Base-by-base conservation (phyloP, 2,329 filamentous ascomycete species). In the Chaetomium globosum region DNA sequence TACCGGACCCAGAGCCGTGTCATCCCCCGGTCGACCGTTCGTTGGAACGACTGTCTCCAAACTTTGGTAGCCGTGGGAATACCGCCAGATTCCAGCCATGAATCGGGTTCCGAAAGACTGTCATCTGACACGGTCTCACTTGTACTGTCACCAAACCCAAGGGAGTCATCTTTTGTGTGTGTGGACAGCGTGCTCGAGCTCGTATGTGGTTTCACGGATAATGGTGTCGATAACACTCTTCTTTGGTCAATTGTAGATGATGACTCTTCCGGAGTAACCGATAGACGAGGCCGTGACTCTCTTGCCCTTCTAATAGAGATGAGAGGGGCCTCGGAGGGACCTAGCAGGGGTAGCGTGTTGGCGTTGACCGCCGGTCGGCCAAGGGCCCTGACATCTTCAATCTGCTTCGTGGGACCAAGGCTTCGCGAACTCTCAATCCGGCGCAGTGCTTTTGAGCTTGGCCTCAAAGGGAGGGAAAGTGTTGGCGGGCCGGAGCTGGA, bases 41-140 rank as follows among this genome's bases (percentile, higher is more conserved):
- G 65, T 8, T 71, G 62, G 19, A 67, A 69, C 4, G 55, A 49
- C 8, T 8, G 43, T 19, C 57, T 65, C 70, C 70, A 72, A 0
- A 10, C 3, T 33, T 48, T 62, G 6, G 62, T 46, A 5, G 54
- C 53, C 16, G 48, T 39, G 8, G 69, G 46, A 0, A 52, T 36
- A 2, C 53, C 66, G 5, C 63, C 65, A 3, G 56, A 21, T 3
- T 63, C 69, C 13, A 65, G 48, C 65, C 64, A 69, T 6, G 56
- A 59, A 21, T 71, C 71, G 7, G 68, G 67, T 21, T 72, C 71
- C 6, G 71, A 72, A 28, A 71, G 7, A 21, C 65, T 70, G 48
- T 71, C 70, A 10, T 71, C 68, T 1, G 71, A 70, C 39, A 66
- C 33, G 1, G 16, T 9, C 2, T 71, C 71, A n/a, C 70, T 65